A percentile compares a stretch with the other conserved stretches of the same genome.
Evolutionary conservation across 768 basidiomycete species (phyloP).

Genomic region (Phanerochaete sordida): DNA sequence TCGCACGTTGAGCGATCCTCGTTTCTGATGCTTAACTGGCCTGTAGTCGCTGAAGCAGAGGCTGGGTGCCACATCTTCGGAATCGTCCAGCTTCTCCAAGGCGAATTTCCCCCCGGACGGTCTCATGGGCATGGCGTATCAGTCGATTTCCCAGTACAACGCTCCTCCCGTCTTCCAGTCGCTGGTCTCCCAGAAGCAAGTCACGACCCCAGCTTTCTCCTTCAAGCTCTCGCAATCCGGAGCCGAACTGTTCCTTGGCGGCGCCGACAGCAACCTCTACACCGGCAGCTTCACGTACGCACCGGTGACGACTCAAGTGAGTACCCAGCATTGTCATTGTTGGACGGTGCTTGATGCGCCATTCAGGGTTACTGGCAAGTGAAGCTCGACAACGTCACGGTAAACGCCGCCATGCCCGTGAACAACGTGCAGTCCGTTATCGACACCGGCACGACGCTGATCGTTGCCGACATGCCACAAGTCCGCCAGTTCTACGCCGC

Average conservation of each 20-base stretch:
- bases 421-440: slow-evolving; percentile 25
- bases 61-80: slow-evolving; percentile 19
- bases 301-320: slow-evolving; percentile 24
- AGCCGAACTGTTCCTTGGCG: slow-evolving; percentile 42
- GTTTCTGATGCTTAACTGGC: neutral
- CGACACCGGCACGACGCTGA: slow-evolving; percentile 35
- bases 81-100: slow-evolving; percentile 18
- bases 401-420: slow-evolving; percentile 19
- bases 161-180: slow-evolving; percentile 28
- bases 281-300: slow-evolving; percentile 33
- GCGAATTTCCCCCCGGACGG: slow-evolving; percentile 20
- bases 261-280: slow-evolving; percentile 33
- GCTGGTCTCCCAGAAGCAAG: slow-evolving; percentile 19
- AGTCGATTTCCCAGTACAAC: slow-evolving; percentile 22
- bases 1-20: neutral
- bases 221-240: slow-evolving; percentile 32
- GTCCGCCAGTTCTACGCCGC: slow-evolving; percentile 18
- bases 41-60: slow-evolving; percentile 15
- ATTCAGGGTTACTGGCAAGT: slow-evolving; percentile 38
- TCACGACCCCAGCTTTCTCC: slow-evolving; percentile 29
- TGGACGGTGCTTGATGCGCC: too few relatives aligned
- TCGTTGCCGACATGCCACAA: slow-evolving; percentile 24
- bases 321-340: too few relatives aligned
- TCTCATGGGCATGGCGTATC: slow-evolving; percentile 29
- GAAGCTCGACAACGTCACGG: slow-evolving; percentile 26